A percentile compares a stretch with the other conserved stretches of the same genome.
phyloP scores from a whole-genome alignment of 371 early-diverging fungal genomes.

The Polyrhizophydium stewartii region DNA sequence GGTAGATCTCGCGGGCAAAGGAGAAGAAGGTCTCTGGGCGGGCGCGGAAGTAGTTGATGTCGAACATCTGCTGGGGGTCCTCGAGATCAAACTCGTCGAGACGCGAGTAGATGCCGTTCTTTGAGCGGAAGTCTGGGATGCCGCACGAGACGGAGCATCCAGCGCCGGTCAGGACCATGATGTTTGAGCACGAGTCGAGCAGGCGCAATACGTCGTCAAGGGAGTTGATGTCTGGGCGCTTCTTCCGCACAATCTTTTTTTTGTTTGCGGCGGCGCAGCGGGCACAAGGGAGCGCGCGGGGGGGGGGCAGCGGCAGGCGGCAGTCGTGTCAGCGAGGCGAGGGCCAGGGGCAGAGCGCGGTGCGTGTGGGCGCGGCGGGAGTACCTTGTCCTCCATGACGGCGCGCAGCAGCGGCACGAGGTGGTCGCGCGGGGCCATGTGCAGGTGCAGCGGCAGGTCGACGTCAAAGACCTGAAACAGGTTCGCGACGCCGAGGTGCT shows the following conservation, averaged over 20 bases:
- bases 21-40: constrained; percentile 89
- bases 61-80: constrained; percentile 79
- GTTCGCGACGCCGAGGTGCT: not conserved
- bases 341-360: no score
- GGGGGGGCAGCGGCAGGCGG: not conserved
- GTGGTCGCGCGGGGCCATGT: constrained; percentile 5
- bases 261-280: not conserved
- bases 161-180: constrained; percentile 91
- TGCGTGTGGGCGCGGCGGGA: no score
- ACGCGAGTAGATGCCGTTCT: constrained; percentile 88
- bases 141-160: constrained; percentile 94
- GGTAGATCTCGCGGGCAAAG: constrained; percentile 88
- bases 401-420: constrained; percentile 16
- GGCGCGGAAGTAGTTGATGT: constrained; percentile 75
- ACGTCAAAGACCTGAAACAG: constrained; percentile 20
- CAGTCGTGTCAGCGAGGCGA: not conserved
- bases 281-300: not conserved
- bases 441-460: constrained; percentile 4
- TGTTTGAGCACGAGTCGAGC: constrained; percentile 60
- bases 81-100: constrained; percentile 44
- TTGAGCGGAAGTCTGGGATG: constrained; percentile 98
- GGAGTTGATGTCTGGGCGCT: constrained; percentile 41
- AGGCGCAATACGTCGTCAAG: constrained; percentile 70
- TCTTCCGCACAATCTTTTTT: not conserved
- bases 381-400: constrained; percentile 14